A percentile compares a stretch with the other conserved stretches of the same genome.
Evolutionary conservation across 176 grass and related monocot species (phyloP).

Genomic region (Typha latifolia): DNA sequence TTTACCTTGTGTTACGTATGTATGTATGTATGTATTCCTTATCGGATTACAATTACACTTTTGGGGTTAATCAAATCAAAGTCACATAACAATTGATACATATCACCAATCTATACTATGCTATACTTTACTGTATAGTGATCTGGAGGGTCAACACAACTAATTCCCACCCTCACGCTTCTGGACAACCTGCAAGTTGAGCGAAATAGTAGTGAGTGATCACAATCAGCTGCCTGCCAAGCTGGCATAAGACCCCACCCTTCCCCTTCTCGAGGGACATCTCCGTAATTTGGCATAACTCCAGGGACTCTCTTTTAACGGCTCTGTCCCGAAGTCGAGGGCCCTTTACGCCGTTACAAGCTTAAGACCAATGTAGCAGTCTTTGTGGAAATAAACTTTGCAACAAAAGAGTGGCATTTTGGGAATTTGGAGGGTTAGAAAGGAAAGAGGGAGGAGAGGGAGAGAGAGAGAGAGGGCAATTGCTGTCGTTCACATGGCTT

Average conservation of each 20-base stretch:
- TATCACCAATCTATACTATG: too few relatives aligned
- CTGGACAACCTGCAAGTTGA: too few relatives aligned
- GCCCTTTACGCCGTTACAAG: not conserved
- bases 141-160: too few relatives aligned
- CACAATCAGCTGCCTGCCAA: not conserved
- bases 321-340: not conserved
- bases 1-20: too few relatives aligned
- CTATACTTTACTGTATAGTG: too few relatives aligned
- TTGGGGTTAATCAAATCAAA: too few relatives aligned
- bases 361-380: not conserved
- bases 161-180: too few relatives aligned
- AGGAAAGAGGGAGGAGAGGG: not conserved
- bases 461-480: not conserved
- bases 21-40: too few relatives aligned
- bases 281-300: not conserved
- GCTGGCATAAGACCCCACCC: not conserved
- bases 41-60: too few relatives aligned
- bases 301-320: not conserved
- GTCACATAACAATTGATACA: too few relatives aligned
- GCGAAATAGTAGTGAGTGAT: too few relatives aligned
- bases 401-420: not conserved
- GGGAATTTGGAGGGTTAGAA: not conserved
- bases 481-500: constrained; percentile 26
- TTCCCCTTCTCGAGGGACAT: not conserved
- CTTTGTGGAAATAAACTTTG: not conserved